phyloP scores from a whole-genome alignment of 2,329 filamentous ascomycete genomes.

The Tolypocladium guangdongense region DNA sequence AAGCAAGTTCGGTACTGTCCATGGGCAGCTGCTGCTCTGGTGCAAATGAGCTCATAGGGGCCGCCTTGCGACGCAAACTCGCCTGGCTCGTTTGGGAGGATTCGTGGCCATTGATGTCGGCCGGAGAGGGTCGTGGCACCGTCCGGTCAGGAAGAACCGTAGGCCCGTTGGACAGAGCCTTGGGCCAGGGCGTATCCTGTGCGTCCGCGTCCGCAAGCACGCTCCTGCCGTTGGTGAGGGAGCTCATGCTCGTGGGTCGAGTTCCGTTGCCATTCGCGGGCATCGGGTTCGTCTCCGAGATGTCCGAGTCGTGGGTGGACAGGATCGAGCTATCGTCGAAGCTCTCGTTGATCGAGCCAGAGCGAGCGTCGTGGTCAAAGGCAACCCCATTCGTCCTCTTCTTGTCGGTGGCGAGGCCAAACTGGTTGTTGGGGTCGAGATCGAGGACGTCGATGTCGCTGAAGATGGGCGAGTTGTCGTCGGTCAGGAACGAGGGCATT shows the following conservation, averaged over 20 bases:
- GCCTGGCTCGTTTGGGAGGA: background rate
- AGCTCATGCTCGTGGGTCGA: conserved; percentile 44
- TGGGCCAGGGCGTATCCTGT: conserved; percentile 15
- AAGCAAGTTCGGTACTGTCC: background rate
- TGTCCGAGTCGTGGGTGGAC: conserved; percentile 41
- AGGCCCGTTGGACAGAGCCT: conserved; percentile 15
- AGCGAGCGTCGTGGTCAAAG: conserved; percentile 25
- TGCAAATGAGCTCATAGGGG: background rate
- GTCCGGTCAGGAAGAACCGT: conserved; percentile 18
- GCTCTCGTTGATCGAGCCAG: conserved; percentile 38
- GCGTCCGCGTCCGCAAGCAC: conserved; percentile 18
- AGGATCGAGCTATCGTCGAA: conserved; percentile 44
- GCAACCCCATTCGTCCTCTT: conserved; percentile 23
- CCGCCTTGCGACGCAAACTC: background rate
- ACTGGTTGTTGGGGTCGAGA: conserved; percentile 29
- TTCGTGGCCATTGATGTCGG: conserved; percentile 7
- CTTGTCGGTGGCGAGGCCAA: conserved; percentile 22
- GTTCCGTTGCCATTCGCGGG: conserved; percentile 32
- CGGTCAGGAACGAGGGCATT: conserved; percentile 45
- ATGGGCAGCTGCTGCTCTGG: background rate
- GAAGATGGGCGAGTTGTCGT: conserved; percentile 31
- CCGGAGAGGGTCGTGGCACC: conserved; percentile 9
- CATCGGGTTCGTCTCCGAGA: conserved; percentile 32
- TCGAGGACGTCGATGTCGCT: conserved; percentile 32
- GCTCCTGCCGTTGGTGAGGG: conserved; percentile 45